These are phyloP conservation scores for Nepenthes gracilis DNA, from an alignment of 148 eudicot species.

Conservation along the genomic window DNA sequence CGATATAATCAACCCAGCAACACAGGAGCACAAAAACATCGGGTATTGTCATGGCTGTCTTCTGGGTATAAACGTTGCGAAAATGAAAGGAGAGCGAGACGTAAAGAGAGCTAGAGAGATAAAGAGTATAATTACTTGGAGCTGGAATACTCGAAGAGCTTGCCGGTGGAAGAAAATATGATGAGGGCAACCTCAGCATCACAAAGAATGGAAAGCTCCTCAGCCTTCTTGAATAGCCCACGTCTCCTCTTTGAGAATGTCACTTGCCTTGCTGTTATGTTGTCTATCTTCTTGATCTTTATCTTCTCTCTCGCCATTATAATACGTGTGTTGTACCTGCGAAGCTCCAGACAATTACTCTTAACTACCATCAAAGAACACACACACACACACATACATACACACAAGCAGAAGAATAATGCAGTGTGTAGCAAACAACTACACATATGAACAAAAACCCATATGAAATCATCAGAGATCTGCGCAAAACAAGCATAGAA, in stretches of 20 bases:
- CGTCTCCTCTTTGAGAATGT: conserved; percentile 37
- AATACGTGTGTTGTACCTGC: conserved; percentile 4
- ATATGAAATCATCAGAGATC: too few relatives aligned
- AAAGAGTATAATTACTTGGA: conserved; percentile 7
- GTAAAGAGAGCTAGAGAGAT: too few relatives aligned
- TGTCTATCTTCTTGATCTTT: conserved; percentile 39
- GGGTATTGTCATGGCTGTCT: too few relatives aligned
- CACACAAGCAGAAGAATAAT: too few relatives aligned
- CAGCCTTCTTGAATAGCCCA: conserved; percentile 36
- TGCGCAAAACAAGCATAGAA: too few relatives aligned
- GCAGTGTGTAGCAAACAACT: neutral
- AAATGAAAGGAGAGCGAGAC: too few relatives aligned
- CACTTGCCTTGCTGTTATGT: conserved; percentile 36
- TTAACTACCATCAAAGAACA: too few relatives aligned
- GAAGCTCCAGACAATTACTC: neutral
- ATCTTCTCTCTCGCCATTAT: conserved; percentile 33
- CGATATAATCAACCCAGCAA: too few relatives aligned
- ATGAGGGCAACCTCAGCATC: conserved; percentile 39
- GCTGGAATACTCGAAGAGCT: conserved; percentile 28
- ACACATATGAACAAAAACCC: neutral
- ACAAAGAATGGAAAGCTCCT: conserved; percentile 34
- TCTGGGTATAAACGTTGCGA: too few relatives aligned
- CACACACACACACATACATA: too few relatives aligned
- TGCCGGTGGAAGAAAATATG: conserved; percentile 33
- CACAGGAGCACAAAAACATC: too few relatives aligned